Evolutionary conservation across 371 early-diverging fungal species (phyloP).

Genomic region (Mortierella sp.): DNA sequence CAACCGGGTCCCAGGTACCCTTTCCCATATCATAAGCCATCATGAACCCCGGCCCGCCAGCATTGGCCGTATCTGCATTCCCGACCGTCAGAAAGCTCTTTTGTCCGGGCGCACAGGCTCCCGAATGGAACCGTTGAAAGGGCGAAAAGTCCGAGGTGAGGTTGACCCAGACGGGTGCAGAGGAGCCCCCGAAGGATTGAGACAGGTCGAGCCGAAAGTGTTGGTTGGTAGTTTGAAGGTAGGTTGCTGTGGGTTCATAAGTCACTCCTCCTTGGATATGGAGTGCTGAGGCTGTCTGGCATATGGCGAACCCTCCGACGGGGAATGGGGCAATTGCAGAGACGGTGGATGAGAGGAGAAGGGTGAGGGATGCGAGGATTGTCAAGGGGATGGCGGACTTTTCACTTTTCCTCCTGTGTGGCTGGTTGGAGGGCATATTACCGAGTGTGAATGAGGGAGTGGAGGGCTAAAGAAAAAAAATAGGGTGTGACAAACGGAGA

Average conservation of each 20-base stretch:
- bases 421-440: not conserved
- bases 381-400: not conserved
- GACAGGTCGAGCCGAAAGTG: conserved; percentile 55
- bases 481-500: too few relatives aligned
- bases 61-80: conserved; percentile 29
- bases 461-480: too few relatives aligned
- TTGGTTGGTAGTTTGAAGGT: conserved; percentile 42
- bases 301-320: conserved; percentile 54
- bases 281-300: conserved; percentile 38
- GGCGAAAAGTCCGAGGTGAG: conserved; percentile 51
- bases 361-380: not conserved
- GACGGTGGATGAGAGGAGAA: conserved; percentile 4
- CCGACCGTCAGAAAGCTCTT: conserved; percentile 42
- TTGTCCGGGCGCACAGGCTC: conserved; percentile 38
- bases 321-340: conserved; percentile 23
- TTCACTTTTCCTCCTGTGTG: not conserved
- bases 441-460: not conserved
- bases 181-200: conserved; percentile 25
- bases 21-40: conserved; percentile 38
- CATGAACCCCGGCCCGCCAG: conserved; percentile 33
- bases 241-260: conserved; percentile 21
- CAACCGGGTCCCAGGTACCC: conserved; percentile 30
- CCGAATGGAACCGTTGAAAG: conserved; percentile 46
- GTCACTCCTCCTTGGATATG: conserved; percentile 52
- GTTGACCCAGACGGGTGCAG: conserved; percentile 39